phyloP scores from a whole-genome alignment of 2,329 filamentous ascomycete species.

The Parascedosporium putredinis region DNA sequence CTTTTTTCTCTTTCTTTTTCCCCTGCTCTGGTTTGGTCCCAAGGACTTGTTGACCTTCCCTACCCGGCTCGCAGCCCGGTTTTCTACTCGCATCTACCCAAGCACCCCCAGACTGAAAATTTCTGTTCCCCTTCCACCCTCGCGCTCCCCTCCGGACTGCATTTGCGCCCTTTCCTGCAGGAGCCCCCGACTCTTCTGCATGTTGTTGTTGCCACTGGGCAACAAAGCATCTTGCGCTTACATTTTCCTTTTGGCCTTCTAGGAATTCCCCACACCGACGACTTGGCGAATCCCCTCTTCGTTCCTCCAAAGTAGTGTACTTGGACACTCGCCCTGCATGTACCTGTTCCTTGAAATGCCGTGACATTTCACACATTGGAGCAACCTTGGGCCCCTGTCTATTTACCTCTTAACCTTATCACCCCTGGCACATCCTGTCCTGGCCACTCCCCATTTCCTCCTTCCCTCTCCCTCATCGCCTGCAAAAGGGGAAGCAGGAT shows the following conservation, averaged over 20 bases:
- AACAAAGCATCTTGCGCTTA: conserved; percentile 3
- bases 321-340: conserved; percentile 1
- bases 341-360: conserved; percentile 6
- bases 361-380: conserved; percentile 7
- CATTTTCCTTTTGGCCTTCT: background rate
- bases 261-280: background rate
- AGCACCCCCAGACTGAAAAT: too few species aligned
- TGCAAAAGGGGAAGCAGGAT: conserved; percentile 6
- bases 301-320: conserved; percentile 4
- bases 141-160: too few species aligned
- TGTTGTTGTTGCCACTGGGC: conserved; percentile 2
- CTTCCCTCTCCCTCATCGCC: background rate
- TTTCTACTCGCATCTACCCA: too few species aligned
- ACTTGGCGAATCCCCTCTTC: conserved; percentile 2
- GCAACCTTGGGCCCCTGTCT: conserved; percentile 3
- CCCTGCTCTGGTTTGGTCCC: too few species aligned
- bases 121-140: too few species aligned
- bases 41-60: too few species aligned
- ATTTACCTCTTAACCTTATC: conserved; percentile 5
- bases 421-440: conserved; percentile 1
- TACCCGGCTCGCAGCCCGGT: too few species aligned
- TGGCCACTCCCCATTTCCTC: background rate
- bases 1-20: conserved; percentile 2
- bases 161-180: background rate
- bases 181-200: background rate